Evolutionary conservation across 2,329 filamentous ascomycete genomes (phyloP).

Genomic region (Elsinoe arachidis): DNA sequence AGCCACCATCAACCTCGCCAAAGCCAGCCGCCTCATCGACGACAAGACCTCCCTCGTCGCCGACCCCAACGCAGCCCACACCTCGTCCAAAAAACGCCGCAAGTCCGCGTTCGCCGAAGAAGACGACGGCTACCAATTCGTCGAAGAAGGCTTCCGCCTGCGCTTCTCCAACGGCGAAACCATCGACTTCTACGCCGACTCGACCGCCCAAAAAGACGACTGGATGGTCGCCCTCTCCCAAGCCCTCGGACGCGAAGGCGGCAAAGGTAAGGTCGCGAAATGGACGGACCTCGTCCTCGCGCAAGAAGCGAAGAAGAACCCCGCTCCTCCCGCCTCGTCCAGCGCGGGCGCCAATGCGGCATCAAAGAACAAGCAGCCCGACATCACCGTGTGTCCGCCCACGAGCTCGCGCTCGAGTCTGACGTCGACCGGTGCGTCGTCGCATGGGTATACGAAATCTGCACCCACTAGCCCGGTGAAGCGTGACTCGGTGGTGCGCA

Average conservation of each 20-base stretch:
- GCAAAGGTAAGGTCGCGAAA: slow-evolving; percentile 38
- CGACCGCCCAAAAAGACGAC: slow-evolving; percentile 73
- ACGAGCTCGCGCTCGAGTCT: slow-evolving; percentile 5
- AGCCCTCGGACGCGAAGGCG: slow-evolving; percentile 49
- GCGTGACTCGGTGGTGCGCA: not conserved
- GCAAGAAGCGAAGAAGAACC: slow-evolving; percentile 15
- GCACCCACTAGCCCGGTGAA: slow-evolving; percentile 23
- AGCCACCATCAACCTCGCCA: slow-evolving; percentile 91
- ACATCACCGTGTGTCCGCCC: slow-evolving; percentile 12
- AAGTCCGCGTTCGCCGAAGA: slow-evolving; percentile 96
- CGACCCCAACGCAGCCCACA: slow-evolving; percentile 62
- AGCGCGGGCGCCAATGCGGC: not conserved
- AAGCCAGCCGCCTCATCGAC: slow-evolving; percentile 87
- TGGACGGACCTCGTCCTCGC: slow-evolving; percentile 54
- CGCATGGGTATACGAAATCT: slow-evolving; percentile 24
- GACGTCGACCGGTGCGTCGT: slow-evolving; percentile 15
- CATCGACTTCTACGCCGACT: slow-evolving; percentile 97
- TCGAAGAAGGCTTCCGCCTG: slow-evolving; percentile 97
- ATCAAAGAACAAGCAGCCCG: not conserved
- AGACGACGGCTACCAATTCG: slow-evolving; percentile 99
- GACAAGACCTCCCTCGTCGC: slow-evolving; percentile 77
- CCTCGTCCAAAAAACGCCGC: slow-evolving; percentile 45
- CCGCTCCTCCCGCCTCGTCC: not conserved
- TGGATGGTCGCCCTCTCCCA: slow-evolving; percentile 90
- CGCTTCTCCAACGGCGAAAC: slow-evolving; percentile 97